Evolutionary conservation across 805 yeast genomes (phyloP).

Genomic region (Trichomonascus vanleenenianus): DNA sequence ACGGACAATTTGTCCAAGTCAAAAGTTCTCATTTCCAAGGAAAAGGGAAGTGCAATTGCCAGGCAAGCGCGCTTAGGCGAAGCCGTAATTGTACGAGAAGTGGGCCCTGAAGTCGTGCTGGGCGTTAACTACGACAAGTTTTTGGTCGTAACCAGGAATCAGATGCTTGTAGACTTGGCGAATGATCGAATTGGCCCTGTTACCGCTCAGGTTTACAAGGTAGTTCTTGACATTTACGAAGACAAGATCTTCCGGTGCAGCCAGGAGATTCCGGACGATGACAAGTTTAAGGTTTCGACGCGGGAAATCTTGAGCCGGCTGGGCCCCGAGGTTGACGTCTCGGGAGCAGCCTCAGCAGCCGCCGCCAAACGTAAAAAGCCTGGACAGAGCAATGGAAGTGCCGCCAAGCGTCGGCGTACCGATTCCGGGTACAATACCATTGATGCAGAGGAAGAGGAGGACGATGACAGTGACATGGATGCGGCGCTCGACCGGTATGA

Average conservation of each 20-base stretch:
- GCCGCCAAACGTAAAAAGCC: conserved; percentile 7
- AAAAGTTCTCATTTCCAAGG: conserved; percentile 12
- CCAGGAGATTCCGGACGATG: conserved; percentile 23
- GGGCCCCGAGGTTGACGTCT: conserved; percentile 16
- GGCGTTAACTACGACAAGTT: conserved; percentile 60
- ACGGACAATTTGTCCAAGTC: conserved; percentile 14
- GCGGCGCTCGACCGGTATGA: conserved; percentile 22
- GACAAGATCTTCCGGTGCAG: conserved; percentile 31
- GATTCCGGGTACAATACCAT: conserved; percentile 23
- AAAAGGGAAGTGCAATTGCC: neutral
- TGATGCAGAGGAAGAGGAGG: conserved; percentile 22
- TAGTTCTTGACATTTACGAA: conserved; percentile 53
- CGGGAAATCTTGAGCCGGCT: conserved; percentile 26
- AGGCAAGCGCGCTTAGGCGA: neutral
- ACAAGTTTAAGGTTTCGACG: conserved; percentile 29
- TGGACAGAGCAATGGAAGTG: conserved; percentile 4
- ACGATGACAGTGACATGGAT: conserved; percentile 25
- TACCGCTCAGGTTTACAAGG: conserved; percentile 55
- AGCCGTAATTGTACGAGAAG: neutral
- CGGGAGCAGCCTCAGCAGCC: conserved; percentile 12
- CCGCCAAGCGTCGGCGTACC: conserved; percentile 16
- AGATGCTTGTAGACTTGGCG: conserved; percentile 55
- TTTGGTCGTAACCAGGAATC: conserved; percentile 56
- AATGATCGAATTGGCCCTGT: conserved; percentile 62
- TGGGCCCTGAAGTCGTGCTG: conserved; percentile 32